These are phyloP conservation scores for Pichia sp. DNA, from an alignment of 1,139 yeast species.

Conservation along the genomic window DNA sequence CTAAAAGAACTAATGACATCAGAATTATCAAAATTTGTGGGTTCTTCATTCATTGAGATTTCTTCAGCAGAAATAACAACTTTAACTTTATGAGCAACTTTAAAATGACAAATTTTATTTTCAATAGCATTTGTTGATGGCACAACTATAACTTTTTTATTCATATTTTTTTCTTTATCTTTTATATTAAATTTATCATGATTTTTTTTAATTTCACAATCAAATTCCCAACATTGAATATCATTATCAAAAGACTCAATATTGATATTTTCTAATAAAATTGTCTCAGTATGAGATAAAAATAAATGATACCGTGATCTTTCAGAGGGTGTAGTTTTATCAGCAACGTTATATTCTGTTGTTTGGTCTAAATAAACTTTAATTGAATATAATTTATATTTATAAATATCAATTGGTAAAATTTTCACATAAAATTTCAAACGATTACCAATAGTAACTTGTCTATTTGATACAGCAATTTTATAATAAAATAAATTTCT, in stretches of 20 bases:
- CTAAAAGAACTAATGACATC: conserved; percentile 10
- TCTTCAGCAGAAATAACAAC: conserved; percentile 21
- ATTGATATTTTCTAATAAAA: conserved; percentile 13
- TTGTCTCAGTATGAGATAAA: conserved; percentile 15
- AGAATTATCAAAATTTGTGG: conserved; percentile 1
- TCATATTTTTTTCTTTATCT: background rate
- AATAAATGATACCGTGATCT: conserved; percentile 3
- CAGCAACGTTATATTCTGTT: conserved; percentile 11
- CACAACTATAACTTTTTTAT: conserved; percentile 8
- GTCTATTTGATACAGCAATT: conserved; percentile 17
- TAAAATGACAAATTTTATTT: conserved; percentile 16
- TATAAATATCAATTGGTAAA: conserved; percentile 18
- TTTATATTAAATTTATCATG: conserved; percentile 3
- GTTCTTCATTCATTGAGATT: conserved; percentile 7
- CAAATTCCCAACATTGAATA: conserved; percentile 13
- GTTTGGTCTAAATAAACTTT: conserved; percentile 17
- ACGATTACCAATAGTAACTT: conserved; percentile 17
- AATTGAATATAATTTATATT: conserved; percentile 16
- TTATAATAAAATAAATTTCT: conserved; percentile 26
- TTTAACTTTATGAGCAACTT: conserved; percentile 19
- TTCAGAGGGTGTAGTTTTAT: background rate
- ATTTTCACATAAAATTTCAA: conserved; percentile 19
- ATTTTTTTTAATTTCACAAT: conserved; percentile 5
- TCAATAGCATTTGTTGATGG: conserved; percentile 19
- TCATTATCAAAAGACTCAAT: conserved; percentile 5